A percentile compares a stretch with the other conserved stretches of the same genome.
These are phyloP conservation scores for Hypoxylon fuscum DNA, from an alignment of 495 filamentous ascomycete species.

Conservation along the genomic window DNA sequence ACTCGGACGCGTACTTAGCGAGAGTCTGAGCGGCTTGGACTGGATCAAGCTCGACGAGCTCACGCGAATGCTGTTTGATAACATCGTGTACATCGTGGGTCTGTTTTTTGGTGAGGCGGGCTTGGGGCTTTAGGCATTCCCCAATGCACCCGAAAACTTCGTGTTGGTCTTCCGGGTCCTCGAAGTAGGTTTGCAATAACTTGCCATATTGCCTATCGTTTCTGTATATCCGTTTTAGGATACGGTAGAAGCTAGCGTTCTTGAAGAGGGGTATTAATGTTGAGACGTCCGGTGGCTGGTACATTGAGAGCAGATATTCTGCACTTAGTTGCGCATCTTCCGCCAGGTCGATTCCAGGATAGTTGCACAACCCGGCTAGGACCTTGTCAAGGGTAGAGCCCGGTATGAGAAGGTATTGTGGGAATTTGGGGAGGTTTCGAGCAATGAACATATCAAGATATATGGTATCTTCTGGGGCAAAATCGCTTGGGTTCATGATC, in stretches of 20 bases:
- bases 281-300: constrained; percentile 84
- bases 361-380: constrained; percentile 82
- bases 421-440: constrained; percentile 94
- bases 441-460: constrained; percentile 99
- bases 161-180: constrained; percentile 79
- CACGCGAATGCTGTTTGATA: constrained; percentile 71
- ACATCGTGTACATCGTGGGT: constrained; percentile 76
- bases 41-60: constrained; percentile 76
- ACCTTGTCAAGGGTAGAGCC: constrained; percentile 85
- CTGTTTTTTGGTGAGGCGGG: constrained; percentile 77
- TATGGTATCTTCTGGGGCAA: constrained; percentile 82
- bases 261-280: constrained; percentile 79
- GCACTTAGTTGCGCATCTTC: constrained; percentile 96
- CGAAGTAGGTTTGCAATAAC: constrained; percentile 82
- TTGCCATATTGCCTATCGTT: constrained; percentile 81
- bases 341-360: constrained; percentile 79
- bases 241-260: constrained; percentile 87
- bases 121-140: constrained; percentile 79
- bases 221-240: constrained; percentile 88
- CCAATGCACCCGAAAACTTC: constrained; percentile 79
- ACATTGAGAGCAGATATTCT: constrained; percentile 92
- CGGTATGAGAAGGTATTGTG: constrained; percentile 90
- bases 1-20: constrained; percentile 68
- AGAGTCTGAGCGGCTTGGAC: constrained; percentile 73
- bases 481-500: constrained; percentile 79